Evolutionary conservation across 306 rosid genomes (phyloP), one percentile per base, ranked within the genome.

Genomic region (Prunus mume): DNA sequence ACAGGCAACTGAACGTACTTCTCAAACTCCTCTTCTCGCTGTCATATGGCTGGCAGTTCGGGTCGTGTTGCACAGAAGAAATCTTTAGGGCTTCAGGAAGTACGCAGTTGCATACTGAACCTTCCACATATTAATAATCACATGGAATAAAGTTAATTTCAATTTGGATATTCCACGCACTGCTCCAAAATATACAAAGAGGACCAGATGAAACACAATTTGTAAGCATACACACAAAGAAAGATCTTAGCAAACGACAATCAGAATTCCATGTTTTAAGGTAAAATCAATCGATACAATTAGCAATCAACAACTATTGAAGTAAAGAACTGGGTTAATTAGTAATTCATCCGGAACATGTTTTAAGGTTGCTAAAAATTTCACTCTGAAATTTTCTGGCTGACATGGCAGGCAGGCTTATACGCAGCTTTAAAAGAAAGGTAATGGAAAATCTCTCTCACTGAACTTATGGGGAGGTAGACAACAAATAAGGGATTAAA

Each of bases 61-160:
- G 96, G 72, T 95, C 97, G 76, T 92, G 97, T 75, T 85, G 84
- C 56, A 89, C 93, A 9, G 88, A 87, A 38, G 99, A 87, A 49
- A 85, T 83, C 80, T 85, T 92, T 5, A 92, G 93, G 46, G 99
- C 86, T 78, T 91, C 86, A 0, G 99, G 99, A 54, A 95, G 93
- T 77, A 95, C 69, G 68, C 97, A 95, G 78, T 87, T 92, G 91
- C 97, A 95, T 34, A 89, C 61, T 69, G 98, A 96, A 77, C 99
- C 99, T 92, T 51, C 46, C 86, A 78, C 63, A 82, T 70, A 34
- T 62, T 34, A 61, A 75, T 20, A 61, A 75, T 20, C 20, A 56
- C 25, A 56, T 20, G 65, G 55, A 63, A 79, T 12, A 5, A 20
- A 38, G 58, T 79, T 70, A 38, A 9, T 30, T 69, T 73, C 4